A percentile compares a stretch with the other conserved stretches of the same genome.
These are phyloP conservation scores for Lindgomyces ingoldianus DNA, from an alignment of 495 filamentous ascomycete species.

Conservation along the genomic window DNA sequence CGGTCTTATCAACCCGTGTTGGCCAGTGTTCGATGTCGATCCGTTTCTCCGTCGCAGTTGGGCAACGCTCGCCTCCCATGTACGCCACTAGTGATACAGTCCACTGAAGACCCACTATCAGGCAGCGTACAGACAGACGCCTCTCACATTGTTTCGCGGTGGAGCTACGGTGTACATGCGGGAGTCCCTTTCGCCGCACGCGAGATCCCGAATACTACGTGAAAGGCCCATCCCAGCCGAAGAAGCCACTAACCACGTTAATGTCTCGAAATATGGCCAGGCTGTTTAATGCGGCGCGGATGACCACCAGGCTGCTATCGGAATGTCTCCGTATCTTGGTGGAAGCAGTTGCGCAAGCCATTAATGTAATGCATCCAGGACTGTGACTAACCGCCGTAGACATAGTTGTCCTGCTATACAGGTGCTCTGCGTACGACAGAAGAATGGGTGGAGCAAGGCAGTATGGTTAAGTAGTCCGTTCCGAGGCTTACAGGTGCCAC, in stretches of 20 bases:
- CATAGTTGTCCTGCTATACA: neutral
- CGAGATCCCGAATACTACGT: neutral
- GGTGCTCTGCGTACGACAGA: slow-evolving; percentile 1
- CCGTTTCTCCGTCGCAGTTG: neutral
- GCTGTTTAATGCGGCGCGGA: neutral
- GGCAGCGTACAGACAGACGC: neutral
- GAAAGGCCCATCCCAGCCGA: neutral
- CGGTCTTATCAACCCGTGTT: neutral
- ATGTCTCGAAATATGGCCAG: neutral
- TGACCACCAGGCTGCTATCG: neutral
- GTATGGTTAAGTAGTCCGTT: neutral
- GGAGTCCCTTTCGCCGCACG: neutral
- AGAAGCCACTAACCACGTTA: neutral
- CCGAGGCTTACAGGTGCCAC: neutral
- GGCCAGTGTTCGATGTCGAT: neutral
- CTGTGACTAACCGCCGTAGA: neutral
- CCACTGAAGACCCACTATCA: neutral
- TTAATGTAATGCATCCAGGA: neutral
- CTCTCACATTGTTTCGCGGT: neutral
- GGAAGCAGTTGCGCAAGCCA: neutral
- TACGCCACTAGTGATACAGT: neutral
- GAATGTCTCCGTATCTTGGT: neutral
- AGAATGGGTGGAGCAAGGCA: neutral
- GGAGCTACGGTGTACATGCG: neutral
- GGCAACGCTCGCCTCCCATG: neutral